These are phyloP conservation scores for Syncephalastrum sp. DNA, from an alignment of 371 early-diverging fungal genomes.

Conservation along the genomic window DNA sequence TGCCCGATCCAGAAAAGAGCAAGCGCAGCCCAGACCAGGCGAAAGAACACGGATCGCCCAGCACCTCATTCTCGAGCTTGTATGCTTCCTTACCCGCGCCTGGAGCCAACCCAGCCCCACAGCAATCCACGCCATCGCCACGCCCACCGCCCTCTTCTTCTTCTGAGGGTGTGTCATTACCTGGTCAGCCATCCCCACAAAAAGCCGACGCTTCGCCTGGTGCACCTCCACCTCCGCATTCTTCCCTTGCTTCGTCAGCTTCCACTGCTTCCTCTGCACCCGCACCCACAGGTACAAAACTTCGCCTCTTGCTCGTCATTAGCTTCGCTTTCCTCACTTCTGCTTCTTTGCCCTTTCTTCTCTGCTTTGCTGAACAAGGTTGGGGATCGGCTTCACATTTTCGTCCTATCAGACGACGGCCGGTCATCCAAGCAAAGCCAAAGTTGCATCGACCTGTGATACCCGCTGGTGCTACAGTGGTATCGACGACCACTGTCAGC, in stretches of 20 bases:
- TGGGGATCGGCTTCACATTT: slow-evolving; percentile 47
- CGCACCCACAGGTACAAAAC: slow-evolving; percentile 15
- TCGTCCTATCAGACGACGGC: slow-evolving; percentile 47
- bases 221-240: slow-evolving; percentile 7
- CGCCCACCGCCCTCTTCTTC: not conserved
- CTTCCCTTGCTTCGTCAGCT: too few relatives aligned
- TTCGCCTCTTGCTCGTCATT: not conserved
- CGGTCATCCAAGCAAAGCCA: slow-evolving; percentile 48
- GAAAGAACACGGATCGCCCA: not conserved
- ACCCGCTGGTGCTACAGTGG: slow-evolving; percentile 42
- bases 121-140: not conserved
- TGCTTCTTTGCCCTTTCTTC: not conserved
- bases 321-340: not conserved
- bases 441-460: slow-evolving; percentile 43
- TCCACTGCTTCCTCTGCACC: not conserved
- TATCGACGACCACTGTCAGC: slow-evolving; percentile 34
- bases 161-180: slow-evolving; percentile 5
- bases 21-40: not conserved
- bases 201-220: not conserved
- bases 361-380: slow-evolving; percentile 18
- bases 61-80: slow-evolving; percentile 13
- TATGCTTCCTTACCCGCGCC: slow-evolving; percentile 21
- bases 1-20: slow-evolving; percentile 24
- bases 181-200: slow-evolving; percentile 5
- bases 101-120: slow-evolving; percentile 1